phyloP scores from a whole-genome alignment of 2,329 filamentous ascomycete species.

The Aspergillus vadensis region DNA sequence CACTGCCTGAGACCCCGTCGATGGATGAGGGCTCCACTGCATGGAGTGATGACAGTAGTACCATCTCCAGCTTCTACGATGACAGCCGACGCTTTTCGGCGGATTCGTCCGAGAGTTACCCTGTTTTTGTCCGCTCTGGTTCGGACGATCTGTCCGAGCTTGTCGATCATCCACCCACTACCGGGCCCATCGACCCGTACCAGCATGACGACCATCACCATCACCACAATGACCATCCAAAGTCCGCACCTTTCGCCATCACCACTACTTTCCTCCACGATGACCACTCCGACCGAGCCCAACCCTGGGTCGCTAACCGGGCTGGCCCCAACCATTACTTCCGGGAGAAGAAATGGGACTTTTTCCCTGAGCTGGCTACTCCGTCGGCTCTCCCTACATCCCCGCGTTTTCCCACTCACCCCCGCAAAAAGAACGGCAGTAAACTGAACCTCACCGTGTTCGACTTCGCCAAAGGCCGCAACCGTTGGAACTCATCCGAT shows the following conservation, averaged over 20 bases:
- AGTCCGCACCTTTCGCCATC: constrained; percentile 15
- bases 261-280: constrained; percentile 20
- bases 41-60: constrained; percentile 34
- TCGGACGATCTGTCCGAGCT: constrained; percentile 32
- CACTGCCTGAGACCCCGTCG: constrained; percentile 24
- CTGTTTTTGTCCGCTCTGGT: constrained; percentile 34
- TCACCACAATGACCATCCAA: neutral
- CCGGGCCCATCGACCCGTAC: constrained; percentile 15
- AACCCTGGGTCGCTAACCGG: constrained; percentile 24
- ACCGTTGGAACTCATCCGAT: constrained; percentile 31
- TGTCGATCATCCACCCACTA: constrained; percentile 28
- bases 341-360: constrained; percentile 46
- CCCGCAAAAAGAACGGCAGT: constrained; percentile 25
- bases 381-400: constrained; percentile 27
- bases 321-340: constrained; percentile 40
- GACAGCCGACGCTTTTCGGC: constrained; percentile 20
- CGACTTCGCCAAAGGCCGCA: constrained; percentile 22
- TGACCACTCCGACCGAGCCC: constrained; percentile 28
- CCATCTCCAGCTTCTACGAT: constrained; percentile 25
- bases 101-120: constrained; percentile 32
- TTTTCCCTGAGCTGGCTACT: constrained; percentile 42
- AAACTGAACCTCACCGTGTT: constrained; percentile 25
- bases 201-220: neutral
- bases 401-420: constrained; percentile 12
- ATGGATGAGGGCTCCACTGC: constrained; percentile 28